phyloP scores from a whole-genome alignment of 306 rosid genomes.

The Rosa persica region DNA sequence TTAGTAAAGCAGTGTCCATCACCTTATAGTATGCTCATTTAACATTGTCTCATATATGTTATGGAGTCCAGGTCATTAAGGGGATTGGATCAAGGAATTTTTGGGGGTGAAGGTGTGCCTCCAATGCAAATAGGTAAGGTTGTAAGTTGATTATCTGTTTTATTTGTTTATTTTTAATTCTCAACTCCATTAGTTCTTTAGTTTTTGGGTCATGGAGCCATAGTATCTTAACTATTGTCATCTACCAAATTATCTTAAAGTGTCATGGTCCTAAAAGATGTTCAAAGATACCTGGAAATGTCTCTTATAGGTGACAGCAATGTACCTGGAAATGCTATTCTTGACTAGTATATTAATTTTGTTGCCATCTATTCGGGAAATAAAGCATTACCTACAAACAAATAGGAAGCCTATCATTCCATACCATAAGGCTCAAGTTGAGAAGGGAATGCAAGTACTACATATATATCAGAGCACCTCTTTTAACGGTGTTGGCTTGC shows the following conservation, averaged over 20 bases:
- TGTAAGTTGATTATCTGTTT: conserved; percentile 5
- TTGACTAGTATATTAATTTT: conserved; percentile 75
- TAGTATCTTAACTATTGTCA: background rate
- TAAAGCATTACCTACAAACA: conserved; percentile 30
- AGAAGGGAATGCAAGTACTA: conserved; percentile 25
- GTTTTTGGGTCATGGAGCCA: background rate
- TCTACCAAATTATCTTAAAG: background rate
- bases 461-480: background rate
- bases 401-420: conserved; percentile 25
- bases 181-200: conserved; percentile 13
- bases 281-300: background rate
- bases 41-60: conserved; percentile 4
- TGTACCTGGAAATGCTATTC: conserved; percentile 87
- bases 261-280: background rate
- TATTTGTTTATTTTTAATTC: conserved; percentile 8
- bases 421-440: conserved; percentile 19
- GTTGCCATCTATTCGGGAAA: conserved; percentile 79
- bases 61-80: conserved; percentile 50
- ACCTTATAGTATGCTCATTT: conserved; percentile 10
- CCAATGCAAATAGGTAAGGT: conserved; percentile 84
- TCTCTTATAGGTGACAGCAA: conserved; percentile 83
- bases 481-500: conserved; percentile 17
- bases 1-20: background rate
- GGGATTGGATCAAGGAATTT: conserved; percentile 96
- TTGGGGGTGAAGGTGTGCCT: conserved; percentile 93